Conservation (phyloP, 2,329 filamentous ascomycete species). For the Celoporthe dispersa region DNA sequence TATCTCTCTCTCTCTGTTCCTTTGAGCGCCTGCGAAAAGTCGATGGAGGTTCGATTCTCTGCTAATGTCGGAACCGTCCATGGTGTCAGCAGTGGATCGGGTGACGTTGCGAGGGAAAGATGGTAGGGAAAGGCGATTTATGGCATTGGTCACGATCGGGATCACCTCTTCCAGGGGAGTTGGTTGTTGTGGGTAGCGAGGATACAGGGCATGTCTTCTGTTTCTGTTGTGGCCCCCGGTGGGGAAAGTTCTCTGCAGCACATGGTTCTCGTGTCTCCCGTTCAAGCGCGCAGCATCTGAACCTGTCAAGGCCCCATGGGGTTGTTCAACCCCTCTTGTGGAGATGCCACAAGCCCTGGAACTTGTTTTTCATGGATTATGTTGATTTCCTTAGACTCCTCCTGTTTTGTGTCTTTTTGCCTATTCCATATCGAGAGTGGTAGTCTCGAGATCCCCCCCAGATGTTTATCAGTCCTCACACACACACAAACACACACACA, state of each 20-base stretch:
- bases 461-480: slow-evolving; percentile 30
- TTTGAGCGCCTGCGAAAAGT: slow-evolving; percentile 26
- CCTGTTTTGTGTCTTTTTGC: slow-evolving; percentile 31
- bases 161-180: slow-evolving; percentile 42
- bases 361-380: slow-evolving; percentile 28
- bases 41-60: slow-evolving; percentile 26
- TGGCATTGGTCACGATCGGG: slow-evolving; percentile 38
- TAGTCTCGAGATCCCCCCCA: slow-evolving; percentile 29
- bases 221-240: slow-evolving; percentile 38
- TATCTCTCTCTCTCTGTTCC: slow-evolving; percentile 5
- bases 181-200: slow-evolving; percentile 43
- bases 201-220: slow-evolving; percentile 44
- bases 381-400: slow-evolving; percentile 31
- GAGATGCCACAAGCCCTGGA: slow-evolving; percentile 26
- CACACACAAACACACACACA: slow-evolving; percentile 18
- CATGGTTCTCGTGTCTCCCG: slow-evolving; percentile 18
- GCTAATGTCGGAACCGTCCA: slow-evolving; percentile 20
- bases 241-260: slow-evolving; percentile 27
- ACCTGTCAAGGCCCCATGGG: slow-evolving; percentile 16
- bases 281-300: slow-evolving; percentile 25
- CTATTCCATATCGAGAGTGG: slow-evolving; percentile 30
- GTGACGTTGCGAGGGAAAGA: slow-evolving; percentile 27
- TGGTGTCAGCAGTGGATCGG: slow-evolving; percentile 26
- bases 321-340: slow-evolving; percentile 14
- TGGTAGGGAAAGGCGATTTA: slow-evolving; percentile 32